Evolutionary conservation across 176 grass and related monocot species (phyloP), one percentile per base, ranked within the genome.

Genomic region (Themeda triandra): DNA sequence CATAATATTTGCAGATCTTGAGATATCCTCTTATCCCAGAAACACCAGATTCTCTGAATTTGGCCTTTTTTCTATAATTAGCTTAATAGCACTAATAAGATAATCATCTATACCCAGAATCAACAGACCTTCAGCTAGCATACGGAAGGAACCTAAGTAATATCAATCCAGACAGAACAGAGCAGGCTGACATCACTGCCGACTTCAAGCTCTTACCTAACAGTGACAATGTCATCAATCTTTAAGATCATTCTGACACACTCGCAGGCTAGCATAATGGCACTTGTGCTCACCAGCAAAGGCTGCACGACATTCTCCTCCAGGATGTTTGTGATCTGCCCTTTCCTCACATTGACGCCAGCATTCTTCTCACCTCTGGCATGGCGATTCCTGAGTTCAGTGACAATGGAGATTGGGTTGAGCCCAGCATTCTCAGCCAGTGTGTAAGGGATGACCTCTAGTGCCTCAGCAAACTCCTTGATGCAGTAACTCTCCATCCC

Each of bases 401-500:
- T 97, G 28, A 97, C 94, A 33, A 97, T 92, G 23, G 92, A 36
- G 32, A 94, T 88, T 4, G 94, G 92, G 28, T 94, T 89, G 40
- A 97, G 86, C 58, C 95, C 95, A 35, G 90, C 95, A 78, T 97
- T 97, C 84, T 97, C 95, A 4, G 92, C 88, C 80, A 97, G 28
- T 3, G 92, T 97, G 86, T 97, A 97, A 13, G 94, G 94, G 29
- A 92, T 92, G 78, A 97, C 95, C 80, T 97, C 90, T 27, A 94
- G 90, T 1, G 92, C 88, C 10, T 97, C 95, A 13, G 92, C 92
- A 33, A 94, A 94, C 80, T 92, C 94, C 86, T 92, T 97, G 63
- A 97, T 91, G 83, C 95, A 97, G 86, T 97, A 97, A 63, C 92
- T 94, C 87, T 97, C 92, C 92, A 92, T 94, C 54, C 92, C 92